Base-by-base conservation (phyloP, 495 filamentous ascomycete species). In the Neurospora pannonica region DNA sequence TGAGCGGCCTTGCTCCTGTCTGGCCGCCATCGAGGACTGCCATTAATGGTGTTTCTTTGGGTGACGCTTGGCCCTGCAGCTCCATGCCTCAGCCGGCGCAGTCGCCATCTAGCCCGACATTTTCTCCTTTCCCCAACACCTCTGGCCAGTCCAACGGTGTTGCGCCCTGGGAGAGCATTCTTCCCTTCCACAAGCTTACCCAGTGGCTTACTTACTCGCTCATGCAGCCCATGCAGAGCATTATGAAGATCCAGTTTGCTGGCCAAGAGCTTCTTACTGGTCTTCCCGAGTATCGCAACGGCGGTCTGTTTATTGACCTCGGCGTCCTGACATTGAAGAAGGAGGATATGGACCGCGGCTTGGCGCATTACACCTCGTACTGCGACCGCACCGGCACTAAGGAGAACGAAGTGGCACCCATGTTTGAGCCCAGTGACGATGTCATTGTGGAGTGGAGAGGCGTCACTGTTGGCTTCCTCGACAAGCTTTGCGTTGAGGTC, bases 1-100 rank as follows among this genome's bases (percentile, higher is more conserved):
- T 97, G 89, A 91, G 95, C 74, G 94, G 96, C 1, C 88, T 99
- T 4, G 87, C 90, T 9, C 86, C 90, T 1, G 94, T 98, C 81
- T 99, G 96, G 96, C 97, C 97, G 0, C 82, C 90, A 0, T 94
- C 94, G 0, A 88, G 97, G 54, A 97, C 95, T 6, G 90, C 92
- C 75, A 92, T 99, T 76, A 93, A 97, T 79, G 94, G 94, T 6
- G 86, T 95, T 38, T 90, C 94, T 0, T 90, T 99, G 70, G 96
- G 96, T 60, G 96, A 99, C 79, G 96, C 97, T 37, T 99, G 96
- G 96, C 92, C 90, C 0, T 97, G 94, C 81, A 91, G 90, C 40
- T 88, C 90, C 69, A 90, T 98, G 87, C 94, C 95, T 1, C 83
- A 82, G 31, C 90, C 89, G 4, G 90, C 92, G 21, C 92, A 92